A percentile compares a stretch with the other conserved stretches of the same genome.
Evolutionary conservation across 2,329 filamentous ascomycete genomes (phyloP).

Genomic region (Stagonosporopsis tanaceti): DNA sequence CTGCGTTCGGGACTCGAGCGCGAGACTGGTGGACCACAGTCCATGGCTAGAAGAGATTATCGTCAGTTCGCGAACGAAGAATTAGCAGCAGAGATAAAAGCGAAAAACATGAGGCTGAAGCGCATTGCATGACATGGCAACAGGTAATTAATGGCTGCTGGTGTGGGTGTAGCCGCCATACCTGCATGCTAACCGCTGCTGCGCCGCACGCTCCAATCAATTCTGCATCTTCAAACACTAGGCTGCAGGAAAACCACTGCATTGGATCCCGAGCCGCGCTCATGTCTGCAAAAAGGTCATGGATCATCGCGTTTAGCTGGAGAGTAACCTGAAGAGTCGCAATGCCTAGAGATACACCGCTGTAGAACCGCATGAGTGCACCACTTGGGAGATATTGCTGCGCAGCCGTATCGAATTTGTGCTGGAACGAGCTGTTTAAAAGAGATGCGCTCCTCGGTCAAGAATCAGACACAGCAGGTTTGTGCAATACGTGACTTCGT

Average conservation of each 20-base stretch:
- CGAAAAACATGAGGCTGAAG: not conserved
- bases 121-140: slow-evolving; percentile 6
- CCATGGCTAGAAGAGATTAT: not conserved
- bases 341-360: not conserved
- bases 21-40: not conserved
- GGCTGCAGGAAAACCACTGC: not conserved
- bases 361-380: not conserved
- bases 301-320: slow-evolving; percentile 11
- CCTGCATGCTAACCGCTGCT: slow-evolving; percentile 15
- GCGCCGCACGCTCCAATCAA: slow-evolving; percentile 21
- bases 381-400: not conserved
- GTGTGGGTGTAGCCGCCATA: slow-evolving; percentile 16
- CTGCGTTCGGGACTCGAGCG: not conserved
- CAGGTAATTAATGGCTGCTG: slow-evolving; percentile 9
- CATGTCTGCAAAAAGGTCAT: not conserved
- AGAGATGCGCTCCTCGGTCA: not conserved
- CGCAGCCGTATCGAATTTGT: not conserved
- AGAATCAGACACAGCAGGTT: not conserved
- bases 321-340: not conserved
- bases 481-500: not conserved
- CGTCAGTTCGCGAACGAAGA: too few relatives aligned
- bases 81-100: not conserved
- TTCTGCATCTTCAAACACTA: slow-evolving; percentile 9
- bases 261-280: slow-evolving; percentile 13
- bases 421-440: not conserved